Conservation (phyloP, 345 rosid species). For the Lumnitzera racemosa region DNA sequence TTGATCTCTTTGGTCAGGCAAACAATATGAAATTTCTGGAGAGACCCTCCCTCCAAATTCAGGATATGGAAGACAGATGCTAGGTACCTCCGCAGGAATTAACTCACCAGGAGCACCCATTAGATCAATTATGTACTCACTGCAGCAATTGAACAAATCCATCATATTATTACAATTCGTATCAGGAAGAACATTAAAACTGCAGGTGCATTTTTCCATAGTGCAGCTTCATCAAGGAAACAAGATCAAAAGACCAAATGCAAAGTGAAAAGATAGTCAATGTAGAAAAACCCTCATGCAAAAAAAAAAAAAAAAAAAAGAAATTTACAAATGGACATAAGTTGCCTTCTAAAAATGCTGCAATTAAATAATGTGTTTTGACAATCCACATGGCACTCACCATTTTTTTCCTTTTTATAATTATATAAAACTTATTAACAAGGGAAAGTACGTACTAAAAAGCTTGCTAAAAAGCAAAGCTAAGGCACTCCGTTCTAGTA, state of each 20-base stretch:
- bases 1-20: slow-evolving; percentile 32
- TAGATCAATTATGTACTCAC: slow-evolving; percentile 90
- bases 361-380: no score
- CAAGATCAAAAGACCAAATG: not conserved
- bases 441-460: no score
- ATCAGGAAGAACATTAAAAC: slow-evolving; percentile 4
- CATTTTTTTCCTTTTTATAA: no score
- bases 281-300: no score
- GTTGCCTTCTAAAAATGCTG: no score
- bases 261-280: no score
- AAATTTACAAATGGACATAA: no score
- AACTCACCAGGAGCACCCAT: slow-evolving; percentile 98
- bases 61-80: slow-evolving; percentile 45
- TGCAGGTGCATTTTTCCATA: slow-evolving; percentile 8
- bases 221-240: not conserved
- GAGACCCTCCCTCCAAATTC: slow-evolving; percentile 42
- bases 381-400: no score
- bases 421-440: no score
- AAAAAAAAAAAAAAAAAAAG: no score
- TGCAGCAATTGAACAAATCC: slow-evolving; percentile 31
- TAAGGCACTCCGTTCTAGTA: no score
- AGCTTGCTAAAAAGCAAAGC: no score
- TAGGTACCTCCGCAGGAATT: slow-evolving; percentile 85
- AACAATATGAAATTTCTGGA: slow-evolving; percentile 29
- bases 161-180: slow-evolving; percentile 10